Percentiles rank a stretch among this genome's conserved stretches.
Conservation (phyloP, 768 basidiomycete genomes). For the Leucocoprinus sp. region DNA sequence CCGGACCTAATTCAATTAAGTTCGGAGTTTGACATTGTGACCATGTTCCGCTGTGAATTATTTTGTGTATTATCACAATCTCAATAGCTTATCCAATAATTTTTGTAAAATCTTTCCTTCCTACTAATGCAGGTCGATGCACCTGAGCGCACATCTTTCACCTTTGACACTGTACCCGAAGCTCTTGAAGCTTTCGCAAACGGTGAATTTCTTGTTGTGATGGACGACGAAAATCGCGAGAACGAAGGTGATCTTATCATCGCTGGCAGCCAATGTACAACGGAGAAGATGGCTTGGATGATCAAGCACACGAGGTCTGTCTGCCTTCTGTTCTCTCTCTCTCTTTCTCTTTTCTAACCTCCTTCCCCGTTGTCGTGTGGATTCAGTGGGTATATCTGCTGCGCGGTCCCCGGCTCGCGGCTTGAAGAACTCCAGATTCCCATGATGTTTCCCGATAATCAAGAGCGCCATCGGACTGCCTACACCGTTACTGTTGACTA, state of each 20-base stretch:
- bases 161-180: conserved; percentile 75
- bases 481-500: conserved; percentile 97
- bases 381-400: conserved; percentile 86
- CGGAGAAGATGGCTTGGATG: conserved; percentile 99
- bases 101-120: no score
- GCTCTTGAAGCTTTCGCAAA: conserved; percentile 67
- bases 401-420: conserved; percentile 69
- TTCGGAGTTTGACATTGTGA: no score
- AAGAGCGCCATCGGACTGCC: conserved; percentile 87
- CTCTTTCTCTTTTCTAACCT: not conserved
- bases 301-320: conserved; percentile 89
- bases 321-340: not conserved
- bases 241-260: conserved; percentile 98
- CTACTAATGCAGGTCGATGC: conserved; percentile 21
- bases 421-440: conserved; percentile 75
- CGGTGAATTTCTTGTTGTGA: conserved; percentile 92
- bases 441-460: conserved; percentile 90
- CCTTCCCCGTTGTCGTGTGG: conserved; percentile 4
- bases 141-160: conserved; percentile 34
- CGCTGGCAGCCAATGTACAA: conserved; percentile 74
- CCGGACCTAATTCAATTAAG: no score
- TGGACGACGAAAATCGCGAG: conserved; percentile 94
- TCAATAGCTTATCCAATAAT: no score
- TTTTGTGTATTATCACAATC: no score
- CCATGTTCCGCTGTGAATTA: no score